Evolutionary conservation across 208 protist species (phyloP).

Genomic region (Acanthamoeba royreba): DNA sequence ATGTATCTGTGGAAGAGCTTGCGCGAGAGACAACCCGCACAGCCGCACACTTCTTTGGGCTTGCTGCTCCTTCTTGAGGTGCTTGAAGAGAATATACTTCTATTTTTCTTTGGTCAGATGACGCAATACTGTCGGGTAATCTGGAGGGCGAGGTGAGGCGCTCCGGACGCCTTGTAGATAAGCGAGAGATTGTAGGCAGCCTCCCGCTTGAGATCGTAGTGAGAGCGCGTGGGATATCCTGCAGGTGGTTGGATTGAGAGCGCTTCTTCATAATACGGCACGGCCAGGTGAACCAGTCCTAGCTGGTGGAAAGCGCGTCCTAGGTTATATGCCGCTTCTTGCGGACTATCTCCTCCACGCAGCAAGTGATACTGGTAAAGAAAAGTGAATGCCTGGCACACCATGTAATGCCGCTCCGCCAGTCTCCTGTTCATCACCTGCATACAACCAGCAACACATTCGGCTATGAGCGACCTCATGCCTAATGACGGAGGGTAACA

Average conservation of each 20-base stretch:
- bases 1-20: neutral
- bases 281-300: neutral
- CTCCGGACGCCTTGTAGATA: conserved; percentile 20
- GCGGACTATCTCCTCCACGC: neutral
- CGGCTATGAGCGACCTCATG: neutral
- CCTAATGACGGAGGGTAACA: neutral
- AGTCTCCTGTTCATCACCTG: conserved; percentile 9
- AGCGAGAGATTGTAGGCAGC: conserved; percentile 35
- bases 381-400: conserved; percentile 11
- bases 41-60: neutral
- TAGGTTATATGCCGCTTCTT: neutral
- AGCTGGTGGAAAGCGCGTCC: conserved; percentile 25
- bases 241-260: neutral
- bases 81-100: neutral
- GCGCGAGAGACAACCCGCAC: neutral
- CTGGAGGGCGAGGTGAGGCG: neutral
- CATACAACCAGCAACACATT: neutral
- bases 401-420: neutral
- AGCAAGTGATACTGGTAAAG: conserved; percentile 30
- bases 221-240: neutral
- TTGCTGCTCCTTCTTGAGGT: no score
- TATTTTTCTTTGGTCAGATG: neutral
- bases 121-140: neutral
- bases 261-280: conserved; percentile 19
- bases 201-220: neutral